Evolutionary conservation across 106 monocot species (phyloP).

Genomic region (Dioscorea alata): DNA sequence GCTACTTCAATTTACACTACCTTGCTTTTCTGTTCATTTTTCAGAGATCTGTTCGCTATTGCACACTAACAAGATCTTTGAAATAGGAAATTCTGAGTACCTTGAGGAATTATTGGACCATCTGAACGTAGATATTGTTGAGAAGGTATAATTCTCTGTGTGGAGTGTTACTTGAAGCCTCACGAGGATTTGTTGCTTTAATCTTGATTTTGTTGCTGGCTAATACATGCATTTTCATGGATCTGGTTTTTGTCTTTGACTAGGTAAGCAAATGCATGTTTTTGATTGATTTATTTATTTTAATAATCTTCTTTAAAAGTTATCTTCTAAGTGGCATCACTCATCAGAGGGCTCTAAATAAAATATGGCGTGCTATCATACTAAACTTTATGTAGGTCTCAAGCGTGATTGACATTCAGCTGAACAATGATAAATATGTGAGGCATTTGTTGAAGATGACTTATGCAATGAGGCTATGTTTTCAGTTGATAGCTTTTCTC

Average conservation of each 20-base stretch:
- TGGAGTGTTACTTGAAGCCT: not conserved
- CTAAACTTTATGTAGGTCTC: slow-evolving; percentile 32
- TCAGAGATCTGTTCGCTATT: slow-evolving; percentile 83
- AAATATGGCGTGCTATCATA: too few species aligned
- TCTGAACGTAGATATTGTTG: slow-evolving; percentile 49
- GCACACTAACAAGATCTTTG: slow-evolving; percentile 88
- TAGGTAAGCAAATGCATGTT: slow-evolving; percentile 45
- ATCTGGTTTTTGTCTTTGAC: slow-evolving; percentile 84
- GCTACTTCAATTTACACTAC: not conserved
- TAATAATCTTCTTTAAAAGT: not conserved
- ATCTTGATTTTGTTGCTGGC: slow-evolving; percentile 46
- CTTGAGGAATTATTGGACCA: slow-evolving; percentile 57
- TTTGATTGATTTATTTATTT: not conserved
- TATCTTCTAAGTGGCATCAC: not conserved
- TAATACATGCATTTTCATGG: slow-evolving; percentile 55
- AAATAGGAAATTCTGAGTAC: slow-evolving; percentile 79
- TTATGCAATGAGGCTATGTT: slow-evolving; percentile 97
- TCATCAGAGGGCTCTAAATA: too few species aligned
- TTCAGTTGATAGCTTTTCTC: too few species aligned
- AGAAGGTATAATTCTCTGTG: slow-evolving; percentile 39
- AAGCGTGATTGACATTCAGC: slow-evolving; percentile 78
- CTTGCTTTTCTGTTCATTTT: slow-evolving; percentile 3
- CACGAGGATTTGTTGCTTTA: not conserved
- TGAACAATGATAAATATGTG: slow-evolving; percentile 78
- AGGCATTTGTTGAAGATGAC: slow-evolving; percentile 89